Conservation (phyloP, 2,329 filamentous ascomycete genomes). For the Apiospora aurea region DNA sequence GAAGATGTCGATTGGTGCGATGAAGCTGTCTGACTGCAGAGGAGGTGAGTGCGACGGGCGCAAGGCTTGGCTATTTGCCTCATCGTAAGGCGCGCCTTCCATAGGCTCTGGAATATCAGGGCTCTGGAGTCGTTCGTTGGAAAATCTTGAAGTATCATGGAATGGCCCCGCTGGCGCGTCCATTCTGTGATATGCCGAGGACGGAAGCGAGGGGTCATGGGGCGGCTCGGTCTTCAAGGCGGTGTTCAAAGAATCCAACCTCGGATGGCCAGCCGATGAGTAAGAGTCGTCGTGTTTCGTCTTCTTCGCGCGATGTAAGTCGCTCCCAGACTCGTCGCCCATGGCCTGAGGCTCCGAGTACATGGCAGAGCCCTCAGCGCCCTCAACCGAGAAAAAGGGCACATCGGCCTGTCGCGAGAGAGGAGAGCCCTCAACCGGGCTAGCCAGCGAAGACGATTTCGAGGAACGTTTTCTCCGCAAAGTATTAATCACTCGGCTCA, state of each 20-base stretch:
- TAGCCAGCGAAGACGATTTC: constrained; percentile 28
- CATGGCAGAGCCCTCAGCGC: constrained; percentile 29
- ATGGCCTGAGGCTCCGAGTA: constrained; percentile 38
- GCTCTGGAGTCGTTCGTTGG: constrained; percentile 42
- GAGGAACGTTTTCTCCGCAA: constrained; percentile 42
- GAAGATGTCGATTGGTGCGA: constrained; percentile 44
- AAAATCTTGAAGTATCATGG: constrained; percentile 20
- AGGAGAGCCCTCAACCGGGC: constrained; percentile 16
- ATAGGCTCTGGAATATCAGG: constrained; percentile 45
- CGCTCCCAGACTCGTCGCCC: constrained; percentile 23
- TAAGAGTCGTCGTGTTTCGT: constrained; percentile 23
- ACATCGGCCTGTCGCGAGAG: constrained; percentile 28
- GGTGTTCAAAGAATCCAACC: constrained; percentile 26
- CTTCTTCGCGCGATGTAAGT: constrained; percentile 25
- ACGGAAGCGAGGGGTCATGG: constrained; percentile 27
- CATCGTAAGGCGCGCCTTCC: constrained; percentile 37
- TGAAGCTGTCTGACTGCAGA: constrained; percentile 38
- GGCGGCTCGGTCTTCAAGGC: constrained; percentile 17
- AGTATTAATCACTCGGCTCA: constrained; percentile 37
- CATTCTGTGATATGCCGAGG: constrained; percentile 26
- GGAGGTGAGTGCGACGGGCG: constrained; percentile 40
- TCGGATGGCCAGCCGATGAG: neutral
- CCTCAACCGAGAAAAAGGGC: constrained; percentile 27
- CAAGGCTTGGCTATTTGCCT: constrained; percentile 32
- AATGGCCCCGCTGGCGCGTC: neutral